Base-by-base conservation (phyloP, 1,139 yeast species). In the Geotrichum carabidarum region DNA sequence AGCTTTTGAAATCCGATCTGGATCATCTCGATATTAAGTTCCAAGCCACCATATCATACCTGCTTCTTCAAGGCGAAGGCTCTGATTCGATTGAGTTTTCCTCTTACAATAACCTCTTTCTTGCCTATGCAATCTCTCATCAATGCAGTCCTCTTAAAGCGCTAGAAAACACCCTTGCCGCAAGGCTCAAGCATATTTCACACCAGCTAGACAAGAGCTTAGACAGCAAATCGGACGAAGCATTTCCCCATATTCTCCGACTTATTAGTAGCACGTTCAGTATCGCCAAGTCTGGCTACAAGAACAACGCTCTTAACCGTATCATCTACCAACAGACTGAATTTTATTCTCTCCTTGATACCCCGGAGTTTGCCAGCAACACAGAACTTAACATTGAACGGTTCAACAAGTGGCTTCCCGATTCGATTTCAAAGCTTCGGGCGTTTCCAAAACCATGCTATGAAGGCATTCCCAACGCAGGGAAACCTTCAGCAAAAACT, bases 371-470 rank as follows among this genome's bases (percentile, higher is more conserved):
- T 41, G 50, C 44, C 17, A 56, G 56, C 8, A 57, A 55, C 35
- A 45, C 54, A 8, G 65, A 62, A 37, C 53, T 64, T 17, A 57
- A 86, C 79, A 70, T 87, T 91, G 53, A 80, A 85, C 68, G 87
- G 78, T 58, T 86, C 84, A 65, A 81, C 82, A 61, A 78, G 73
- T 44, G 95, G 95, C 72, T 88, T 90, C 82, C 91, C 83, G 71
- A 86, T 83, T 1, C 93, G 83, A 64, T 95, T 89, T 62, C 84
- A 77, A 63, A 84, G 83, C 73, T 86, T 82, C 74, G 62, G 8
- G 59, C 63, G n/a, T 53, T 64, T 14, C 68, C 68, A 6, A 53
- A 32, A 8, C 41, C 44, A 8, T 59, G 63, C 38, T 35, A 46
- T n/a, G 46, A 52, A 17, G 51, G 44, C 14, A 44, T 43, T 9